These are phyloP conservation scores for Selenicereus undatus DNA, from an alignment of 148 eudicot genomes.

Conservation along the genomic window DNA sequence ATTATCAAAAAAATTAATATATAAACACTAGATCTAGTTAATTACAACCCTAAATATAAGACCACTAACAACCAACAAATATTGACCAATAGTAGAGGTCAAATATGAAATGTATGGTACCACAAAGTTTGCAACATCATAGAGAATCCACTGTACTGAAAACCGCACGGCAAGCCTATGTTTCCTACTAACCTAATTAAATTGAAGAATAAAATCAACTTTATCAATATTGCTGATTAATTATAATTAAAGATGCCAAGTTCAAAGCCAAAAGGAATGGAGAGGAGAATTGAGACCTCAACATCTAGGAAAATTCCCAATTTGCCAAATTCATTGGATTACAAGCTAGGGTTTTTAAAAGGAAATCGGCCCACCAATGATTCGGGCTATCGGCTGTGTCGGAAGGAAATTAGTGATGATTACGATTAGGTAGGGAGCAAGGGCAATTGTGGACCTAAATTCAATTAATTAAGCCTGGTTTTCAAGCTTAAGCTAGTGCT, in stretches of 20 bases:
- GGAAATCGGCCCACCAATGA: neutral
- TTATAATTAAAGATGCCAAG: neutral
- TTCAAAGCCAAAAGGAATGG: neutral
- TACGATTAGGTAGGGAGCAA: neutral
- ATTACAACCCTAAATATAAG: neutral
- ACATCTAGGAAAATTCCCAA: slow-evolving; percentile 4
- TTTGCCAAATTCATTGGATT: neutral
- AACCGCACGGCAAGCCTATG: slow-evolving; percentile 7
- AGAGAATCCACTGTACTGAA: neutral
- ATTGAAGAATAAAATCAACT: slow-evolving; percentile 3
- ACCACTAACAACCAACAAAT: neutral
- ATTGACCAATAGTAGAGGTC: no score
- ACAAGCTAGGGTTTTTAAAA: neutral
- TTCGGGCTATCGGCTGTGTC: neutral
- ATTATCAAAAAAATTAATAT: no score
- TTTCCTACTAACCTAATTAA: neutral
- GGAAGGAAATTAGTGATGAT: neutral
- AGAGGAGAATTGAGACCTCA: neutral
- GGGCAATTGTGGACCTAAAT: neutral
- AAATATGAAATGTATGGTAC: neutral
- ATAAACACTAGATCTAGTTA: neutral
- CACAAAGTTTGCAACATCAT: neutral
- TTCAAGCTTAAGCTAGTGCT: neutral
- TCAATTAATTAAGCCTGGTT: neutral
- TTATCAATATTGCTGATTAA: neutral